phyloP scores from a whole-genome alignment of 371 early-diverging fungal species.

The Rhizopus delemar region DNA sequence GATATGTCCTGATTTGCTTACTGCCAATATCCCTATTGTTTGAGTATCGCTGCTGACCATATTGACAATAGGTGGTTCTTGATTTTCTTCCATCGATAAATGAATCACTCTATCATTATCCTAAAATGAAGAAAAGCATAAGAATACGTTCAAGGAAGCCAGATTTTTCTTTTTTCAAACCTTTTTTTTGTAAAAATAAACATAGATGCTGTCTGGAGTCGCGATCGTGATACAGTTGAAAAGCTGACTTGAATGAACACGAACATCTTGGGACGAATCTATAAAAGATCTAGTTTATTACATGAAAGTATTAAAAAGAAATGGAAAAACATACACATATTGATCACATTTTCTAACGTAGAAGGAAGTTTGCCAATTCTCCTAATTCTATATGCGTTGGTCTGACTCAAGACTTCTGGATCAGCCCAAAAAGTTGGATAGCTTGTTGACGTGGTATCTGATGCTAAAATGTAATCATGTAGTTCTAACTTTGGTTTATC shows the following conservation, averaged over 20 bases:
- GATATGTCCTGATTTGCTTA: background rate
- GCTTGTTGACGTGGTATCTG: background rate
- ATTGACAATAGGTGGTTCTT: background rate
- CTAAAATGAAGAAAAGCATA: background rate
- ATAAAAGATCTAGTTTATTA: background rate
- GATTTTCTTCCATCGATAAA: background rate
- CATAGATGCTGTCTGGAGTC: background rate
- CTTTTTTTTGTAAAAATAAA: background rate
- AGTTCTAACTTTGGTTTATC: background rate
- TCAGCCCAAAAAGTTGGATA: constrained; percentile 4
- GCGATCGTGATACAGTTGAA: background rate
- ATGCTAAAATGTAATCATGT: background rate
- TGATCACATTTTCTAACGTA: background rate
- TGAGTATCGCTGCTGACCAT: background rate
- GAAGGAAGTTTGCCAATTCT: background rate
- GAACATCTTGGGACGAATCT: background rate
- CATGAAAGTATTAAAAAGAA: background rate
- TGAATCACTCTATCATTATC: background rate
- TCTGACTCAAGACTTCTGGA: constrained; percentile 1
- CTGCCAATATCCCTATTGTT: background rate
- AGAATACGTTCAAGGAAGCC: no score
- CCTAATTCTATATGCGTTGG: background rate
- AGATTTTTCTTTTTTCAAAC: background rate
- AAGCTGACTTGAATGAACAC: background rate
- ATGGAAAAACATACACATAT: background rate